Conservation (phyloP, 495 filamentous ascomycete genomes). For the Lasiosphaeria hispida region DNA sequence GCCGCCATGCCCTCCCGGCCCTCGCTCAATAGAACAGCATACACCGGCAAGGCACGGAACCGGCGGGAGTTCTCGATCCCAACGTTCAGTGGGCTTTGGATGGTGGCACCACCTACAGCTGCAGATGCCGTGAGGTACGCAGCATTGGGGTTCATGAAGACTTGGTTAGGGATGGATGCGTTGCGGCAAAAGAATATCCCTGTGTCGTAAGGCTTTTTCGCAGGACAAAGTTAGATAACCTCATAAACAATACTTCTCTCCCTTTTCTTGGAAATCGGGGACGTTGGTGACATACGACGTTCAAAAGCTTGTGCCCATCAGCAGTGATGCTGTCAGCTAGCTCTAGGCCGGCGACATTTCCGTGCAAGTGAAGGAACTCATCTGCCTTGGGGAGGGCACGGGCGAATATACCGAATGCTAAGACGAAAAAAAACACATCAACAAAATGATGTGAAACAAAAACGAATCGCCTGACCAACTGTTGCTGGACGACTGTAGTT, state of each 20-base stretch:
- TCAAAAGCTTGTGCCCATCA: slow-evolving; percentile 90
- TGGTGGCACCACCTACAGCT: slow-evolving; percentile 33
- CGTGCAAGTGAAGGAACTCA: slow-evolving; percentile 57
- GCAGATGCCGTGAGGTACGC: slow-evolving; percentile 64
- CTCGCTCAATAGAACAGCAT: slow-evolving; percentile 74
- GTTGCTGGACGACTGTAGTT: neutral
- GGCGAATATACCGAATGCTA: slow-evolving; percentile 82
- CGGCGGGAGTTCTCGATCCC: slow-evolving; percentile 89
- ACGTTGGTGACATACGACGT: slow-evolving; percentile 56
- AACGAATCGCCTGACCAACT: neutral
- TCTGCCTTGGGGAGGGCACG: slow-evolving; percentile 58
- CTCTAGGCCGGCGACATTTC: slow-evolving; percentile 65
- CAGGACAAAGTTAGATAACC: neutral
- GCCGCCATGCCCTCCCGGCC: slow-evolving; percentile 66
- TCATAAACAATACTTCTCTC: neutral
- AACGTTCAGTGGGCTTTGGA: slow-evolving; percentile 82
- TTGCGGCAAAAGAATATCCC: slow-evolving; percentile 82
- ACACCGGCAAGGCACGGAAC: slow-evolving; percentile 85
- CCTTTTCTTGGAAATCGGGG: neutral
- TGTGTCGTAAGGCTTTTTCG: slow-evolving; percentile 74
- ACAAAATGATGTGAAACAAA: neutral
- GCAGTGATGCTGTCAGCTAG: slow-evolving; percentile 82
- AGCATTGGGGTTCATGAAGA: slow-evolving; percentile 83
- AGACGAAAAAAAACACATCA: slow-evolving; percentile 5
- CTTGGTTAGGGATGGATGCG: slow-evolving; percentile 51